A percentile compares a stretch with the other conserved stretches of the same genome.
phyloP scores from a whole-genome alignment of 2,329 filamentous ascomycete genomes.

The Aspergillus candidus region DNA sequence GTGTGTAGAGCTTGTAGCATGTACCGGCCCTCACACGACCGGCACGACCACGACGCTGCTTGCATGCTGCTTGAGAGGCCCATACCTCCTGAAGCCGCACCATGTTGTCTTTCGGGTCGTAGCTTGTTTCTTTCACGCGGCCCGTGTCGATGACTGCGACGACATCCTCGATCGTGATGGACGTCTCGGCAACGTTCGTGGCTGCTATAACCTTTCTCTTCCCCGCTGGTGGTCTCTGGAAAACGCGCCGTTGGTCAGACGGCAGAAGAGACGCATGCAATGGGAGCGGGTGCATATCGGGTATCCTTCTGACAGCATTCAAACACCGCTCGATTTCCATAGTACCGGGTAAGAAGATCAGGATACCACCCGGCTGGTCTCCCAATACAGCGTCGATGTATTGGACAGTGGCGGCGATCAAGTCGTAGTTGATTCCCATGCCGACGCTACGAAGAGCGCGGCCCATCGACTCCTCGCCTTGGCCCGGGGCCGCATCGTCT shows the following conservation, averaged over 20 bases:
- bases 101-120: constrained; percentile 88
- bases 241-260: constrained; percentile 80
- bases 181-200: constrained; percentile 96
- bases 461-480: constrained; percentile 49
- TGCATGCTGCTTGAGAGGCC: constrained; percentile 89
- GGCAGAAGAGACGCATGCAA: constrained; percentile 89
- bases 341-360: constrained; percentile 92
- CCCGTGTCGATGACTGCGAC: constrained; percentile 94
- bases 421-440: constrained; percentile 83
- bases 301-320: constrained; percentile 58
- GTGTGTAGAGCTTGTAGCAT: constrained; percentile 94
- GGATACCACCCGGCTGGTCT: constrained; percentile 71
- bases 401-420: constrained; percentile 73
- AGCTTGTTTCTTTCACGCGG: constrained; percentile 93
- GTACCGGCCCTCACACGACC: constrained; percentile 85
- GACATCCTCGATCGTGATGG: constrained; percentile 96
- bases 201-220: constrained; percentile 90
- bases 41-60: constrained; percentile 86
- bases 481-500: constrained; percentile 39
- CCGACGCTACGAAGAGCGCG: constrained; percentile 67
- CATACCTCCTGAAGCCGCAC: constrained; percentile 89
- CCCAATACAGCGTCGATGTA: constrained; percentile 74
- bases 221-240: constrained; percentile 65
- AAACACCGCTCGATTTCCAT: constrained; percentile 84
- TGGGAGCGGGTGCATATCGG: constrained; percentile 70